These are phyloP conservation scores for Colletotrichum trifolii DNA, from an alignment of 2,329 filamentous ascomycete species.

Conservation along the genomic window DNA sequence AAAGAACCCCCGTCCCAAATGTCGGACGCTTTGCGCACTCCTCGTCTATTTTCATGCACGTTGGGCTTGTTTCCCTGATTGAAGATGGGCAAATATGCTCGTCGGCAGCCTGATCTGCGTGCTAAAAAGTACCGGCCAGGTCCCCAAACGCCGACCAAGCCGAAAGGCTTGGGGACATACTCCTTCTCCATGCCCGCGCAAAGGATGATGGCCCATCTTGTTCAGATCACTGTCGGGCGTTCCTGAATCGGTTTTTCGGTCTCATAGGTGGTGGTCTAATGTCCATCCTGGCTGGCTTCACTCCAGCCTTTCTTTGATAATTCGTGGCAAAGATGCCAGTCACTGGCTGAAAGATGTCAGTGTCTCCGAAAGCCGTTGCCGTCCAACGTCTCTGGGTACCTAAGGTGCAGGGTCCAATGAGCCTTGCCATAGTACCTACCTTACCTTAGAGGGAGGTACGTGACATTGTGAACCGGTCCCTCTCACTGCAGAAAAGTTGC, in stretches of 20 bases:
- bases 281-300: no score
- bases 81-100: not conserved
- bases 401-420: slow-evolving; percentile 11
- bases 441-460: no score
- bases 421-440: not conserved
- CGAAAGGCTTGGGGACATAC: slow-evolving; percentile 15
- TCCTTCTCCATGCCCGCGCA: not conserved
- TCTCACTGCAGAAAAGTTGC: no score
- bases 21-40: not conserved
- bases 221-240: not conserved
- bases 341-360: no score
- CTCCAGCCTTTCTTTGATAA: no score
- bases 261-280: no score
- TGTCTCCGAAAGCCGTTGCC: no score
- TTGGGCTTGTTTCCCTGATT: not conserved
- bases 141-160: slow-evolving; percentile 12
- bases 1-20: not conserved
- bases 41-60: slow-evolving; percentile 2
- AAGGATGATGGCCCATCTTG: not conserved
- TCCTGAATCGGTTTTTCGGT: no score
- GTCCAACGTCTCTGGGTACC: not conserved
- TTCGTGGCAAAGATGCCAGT: no score
- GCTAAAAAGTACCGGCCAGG: slow-evolving; percentile 21
- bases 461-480: not conserved
- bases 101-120: not conserved